phyloP scores from a whole-genome alignment of 73 alveolate species.

The Paraurostyla sp. region DNA sequence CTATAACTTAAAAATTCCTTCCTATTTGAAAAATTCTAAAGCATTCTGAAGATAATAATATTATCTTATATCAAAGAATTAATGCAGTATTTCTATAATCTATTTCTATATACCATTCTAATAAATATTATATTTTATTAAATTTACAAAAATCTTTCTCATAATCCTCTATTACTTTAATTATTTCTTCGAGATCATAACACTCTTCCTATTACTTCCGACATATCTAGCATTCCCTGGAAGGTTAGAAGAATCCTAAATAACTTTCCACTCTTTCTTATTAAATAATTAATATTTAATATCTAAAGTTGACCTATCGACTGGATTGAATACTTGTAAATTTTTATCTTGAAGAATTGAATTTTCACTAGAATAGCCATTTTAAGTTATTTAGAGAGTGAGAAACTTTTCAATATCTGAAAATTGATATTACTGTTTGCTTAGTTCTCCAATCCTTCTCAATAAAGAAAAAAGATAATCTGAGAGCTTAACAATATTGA shows the following conservation, averaged over 20 bases:
- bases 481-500: not conserved
- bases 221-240: no score
- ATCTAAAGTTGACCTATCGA: constrained; percentile 19
- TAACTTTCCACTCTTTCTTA: not conserved
- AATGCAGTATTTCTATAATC: constrained; percentile 6
- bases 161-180: no score
- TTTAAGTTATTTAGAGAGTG: not conserved
- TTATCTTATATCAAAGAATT: constrained; percentile 4
- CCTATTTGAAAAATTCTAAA: constrained; percentile 4
- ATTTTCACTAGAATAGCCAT: not conserved
- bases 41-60: not conserved
- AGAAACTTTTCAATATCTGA: constrained; percentile 19
- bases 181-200: no score
- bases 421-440: not conserved
- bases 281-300: not conserved
- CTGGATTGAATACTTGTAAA: not conserved
- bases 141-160: no score
- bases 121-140: not conserved
- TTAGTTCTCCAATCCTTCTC: not conserved
- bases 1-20: not conserved
- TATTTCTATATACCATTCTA: not conserved
- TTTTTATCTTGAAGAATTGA: not conserved
- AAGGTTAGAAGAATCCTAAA: no score
- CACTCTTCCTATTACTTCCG: no score
- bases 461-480: not conserved